Base-by-base conservation (phyloP, 805 yeast genomes). In the Dipodascus albidus region DNA sequence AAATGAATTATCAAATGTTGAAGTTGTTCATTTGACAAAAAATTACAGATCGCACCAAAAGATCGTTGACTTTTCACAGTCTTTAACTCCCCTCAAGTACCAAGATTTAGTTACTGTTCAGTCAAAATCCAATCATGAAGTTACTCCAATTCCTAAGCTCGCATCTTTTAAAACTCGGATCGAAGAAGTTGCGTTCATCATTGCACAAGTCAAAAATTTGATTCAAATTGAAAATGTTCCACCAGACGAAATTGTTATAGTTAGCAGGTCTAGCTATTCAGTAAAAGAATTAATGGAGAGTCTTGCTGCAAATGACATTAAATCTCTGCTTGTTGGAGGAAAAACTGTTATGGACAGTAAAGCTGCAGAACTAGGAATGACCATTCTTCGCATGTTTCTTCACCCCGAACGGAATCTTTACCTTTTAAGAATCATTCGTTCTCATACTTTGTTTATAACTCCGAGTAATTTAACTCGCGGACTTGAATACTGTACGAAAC, bases 11-110 rank as follows among this genome's bases (percentile, higher is more conserved):
- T 71, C 78, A 22, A 58, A 52, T 2, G 56, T 61, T 2, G 59
- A 47, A 11, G 60, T 70, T 3, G 69, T 82, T 1, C 66, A 73
- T 8, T 71, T 91, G 50, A 74, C 75, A 20, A 80, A 84, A 57
- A 91, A 89, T 64, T 93, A 91, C 64, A 74, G 98, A 52, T 88
- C 97, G 0, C 81, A 96, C 0, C 71, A 74, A 35, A 77, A 73
- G 23, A 84, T 91, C 24, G 67, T 91, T 9, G 67, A 76, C 22
- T 62, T 82, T 3, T 83, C 96, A 11, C 33, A 27, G 33, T 6
- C 33, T 11, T 11, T 27, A 6, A 27, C n/a, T n/a, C 41, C n/a
- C 41, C 15, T 33, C 41, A 33, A 33, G 41, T 41, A 41, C 9
- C 47, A 41, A 20, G 22, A 4, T 8, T 4, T 8, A 8, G 9